A percentile compares a stretch with the other conserved stretches of the same genome.
Evolutionary conservation across 108 stramenopile genomes (phyloP).

Genomic region (Nannochloropsis oceanica): DNA sequence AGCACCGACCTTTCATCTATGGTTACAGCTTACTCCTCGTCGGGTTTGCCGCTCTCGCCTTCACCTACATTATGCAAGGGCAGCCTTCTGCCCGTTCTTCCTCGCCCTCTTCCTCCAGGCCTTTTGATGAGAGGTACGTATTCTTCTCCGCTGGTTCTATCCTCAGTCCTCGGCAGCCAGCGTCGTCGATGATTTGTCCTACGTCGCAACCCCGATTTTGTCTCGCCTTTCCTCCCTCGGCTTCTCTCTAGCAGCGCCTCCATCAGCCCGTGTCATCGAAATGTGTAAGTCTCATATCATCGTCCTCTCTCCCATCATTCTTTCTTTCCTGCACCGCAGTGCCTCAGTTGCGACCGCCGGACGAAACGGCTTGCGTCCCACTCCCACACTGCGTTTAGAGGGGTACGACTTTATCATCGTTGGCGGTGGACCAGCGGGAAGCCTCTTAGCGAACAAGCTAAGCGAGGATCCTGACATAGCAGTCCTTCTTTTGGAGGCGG

Average conservation of each 20-base stretch:
- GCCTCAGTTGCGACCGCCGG: background rate
- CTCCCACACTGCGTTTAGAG: background rate
- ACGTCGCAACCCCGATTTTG: too few species aligned
- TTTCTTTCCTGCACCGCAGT: background rate
- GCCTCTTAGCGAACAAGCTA: conserved; percentile 47
- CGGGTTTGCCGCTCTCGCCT: background rate
- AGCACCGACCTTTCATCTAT: background rate
- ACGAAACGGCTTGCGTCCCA: background rate
- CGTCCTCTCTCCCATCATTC: background rate
- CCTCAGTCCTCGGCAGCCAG: background rate
- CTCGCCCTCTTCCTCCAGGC: background rate
- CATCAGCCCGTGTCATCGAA: too few species aligned
- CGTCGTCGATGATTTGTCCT: background rate
- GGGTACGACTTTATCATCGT: conserved; percentile 58
- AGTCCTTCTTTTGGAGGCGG: conserved; percentile 42
- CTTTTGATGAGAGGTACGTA: background rate
- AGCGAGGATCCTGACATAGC: conserved; percentile 11
- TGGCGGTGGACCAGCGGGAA: conserved; percentile 58
- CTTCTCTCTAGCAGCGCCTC: too few species aligned
- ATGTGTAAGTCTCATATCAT: background rate
- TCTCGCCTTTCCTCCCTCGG: too few species aligned
- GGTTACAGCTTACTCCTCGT: background rate
- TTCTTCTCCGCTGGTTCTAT: background rate
- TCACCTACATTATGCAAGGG: background rate
- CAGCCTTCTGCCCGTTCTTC: background rate